These are phyloP conservation scores for Oryza meyeriana DNA, from an alignment of 176 grass and related monocot genomes.

Conservation along the genomic window DNA sequence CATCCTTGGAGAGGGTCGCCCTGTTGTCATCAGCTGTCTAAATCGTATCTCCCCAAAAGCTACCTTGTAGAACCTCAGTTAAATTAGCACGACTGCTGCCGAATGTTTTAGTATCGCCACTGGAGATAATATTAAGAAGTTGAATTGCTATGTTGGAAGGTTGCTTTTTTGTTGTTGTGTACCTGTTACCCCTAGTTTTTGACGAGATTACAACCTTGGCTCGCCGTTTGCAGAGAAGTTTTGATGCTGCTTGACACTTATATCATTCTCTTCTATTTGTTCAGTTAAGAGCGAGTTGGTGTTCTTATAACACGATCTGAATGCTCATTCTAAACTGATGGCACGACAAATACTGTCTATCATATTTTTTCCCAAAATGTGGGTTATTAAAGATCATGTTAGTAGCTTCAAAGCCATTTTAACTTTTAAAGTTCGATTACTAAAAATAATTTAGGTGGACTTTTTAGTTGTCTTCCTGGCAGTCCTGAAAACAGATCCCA, in stretches of 20 bases:
- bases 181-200: not conserved
- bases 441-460: no score
- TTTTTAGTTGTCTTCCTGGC: no score
- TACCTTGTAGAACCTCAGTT: slow-evolving; percentile 13
- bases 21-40: not conserved
- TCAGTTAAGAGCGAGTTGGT: not conserved
- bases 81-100: not conserved
- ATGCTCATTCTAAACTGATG: not conserved
- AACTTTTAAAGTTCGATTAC: no score
- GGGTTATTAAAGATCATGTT: no score
- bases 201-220: not conserved
- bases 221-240: not conserved
- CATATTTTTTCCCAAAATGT: no score
- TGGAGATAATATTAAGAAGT: not conserved
- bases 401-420: no score
- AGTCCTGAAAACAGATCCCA: no score
- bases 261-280: not conserved
- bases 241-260: not conserved
- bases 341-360: not conserved
- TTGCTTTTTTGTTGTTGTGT: no score
- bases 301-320: not conserved
- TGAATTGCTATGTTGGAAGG: no score
- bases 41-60: not conserved
- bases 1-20: not conserved
- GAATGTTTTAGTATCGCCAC: not conserved